Conservation (phyloP, 2,329 filamentous ascomycete species). For the Dactylellina haptotyla region DNA sequence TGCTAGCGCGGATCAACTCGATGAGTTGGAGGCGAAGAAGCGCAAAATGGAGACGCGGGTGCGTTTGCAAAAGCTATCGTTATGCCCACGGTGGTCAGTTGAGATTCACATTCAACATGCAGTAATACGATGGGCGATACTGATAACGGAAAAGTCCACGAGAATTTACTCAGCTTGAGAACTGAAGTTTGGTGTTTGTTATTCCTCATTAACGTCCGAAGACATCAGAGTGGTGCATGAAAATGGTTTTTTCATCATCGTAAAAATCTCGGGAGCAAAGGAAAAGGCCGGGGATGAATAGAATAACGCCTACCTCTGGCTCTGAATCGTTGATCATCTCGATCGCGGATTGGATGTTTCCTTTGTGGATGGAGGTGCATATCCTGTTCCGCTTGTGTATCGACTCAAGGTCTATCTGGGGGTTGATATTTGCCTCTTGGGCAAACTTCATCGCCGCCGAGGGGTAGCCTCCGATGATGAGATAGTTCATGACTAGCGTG, state of each 20-base stretch:
- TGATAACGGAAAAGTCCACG: conserved; percentile 25
- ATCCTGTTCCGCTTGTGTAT: conserved; percentile 85
- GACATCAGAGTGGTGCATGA: conserved; percentile 99
- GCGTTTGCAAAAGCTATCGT: conserved; percentile 82
- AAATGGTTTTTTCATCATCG: conserved; percentile 87
- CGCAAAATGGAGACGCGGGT: conserved; percentile 86
- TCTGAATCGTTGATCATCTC: conserved; percentile 88
- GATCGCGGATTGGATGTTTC: conserved; percentile 86
- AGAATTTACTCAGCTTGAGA: conserved; percentile 77
- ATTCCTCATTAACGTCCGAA: conserved; percentile 87
- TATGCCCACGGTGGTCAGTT: conserved; percentile 24
- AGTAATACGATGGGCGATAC: conserved; percentile 57
- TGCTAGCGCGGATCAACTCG: conserved; percentile 83
- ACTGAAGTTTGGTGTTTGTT: conserved; percentile 79
- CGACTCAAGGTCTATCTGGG: conserved; percentile 75
- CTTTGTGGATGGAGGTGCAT: conserved; percentile 82
- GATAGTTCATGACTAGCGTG: conserved; percentile 91
- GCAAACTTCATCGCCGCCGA: conserved; percentile 93
- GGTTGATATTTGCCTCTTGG: conserved; percentile 85
- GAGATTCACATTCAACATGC: background rate
- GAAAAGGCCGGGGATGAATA: conserved; percentile 22
- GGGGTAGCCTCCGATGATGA: conserved; percentile 94
- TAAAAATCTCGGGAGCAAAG: conserved; percentile 61
- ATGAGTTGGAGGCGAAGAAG: conserved; percentile 90
- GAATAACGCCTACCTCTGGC: conserved; percentile 77